Base-by-base conservation (phyloP, 352 stramenopile species). In the Saprolegnia diclina region DNA sequence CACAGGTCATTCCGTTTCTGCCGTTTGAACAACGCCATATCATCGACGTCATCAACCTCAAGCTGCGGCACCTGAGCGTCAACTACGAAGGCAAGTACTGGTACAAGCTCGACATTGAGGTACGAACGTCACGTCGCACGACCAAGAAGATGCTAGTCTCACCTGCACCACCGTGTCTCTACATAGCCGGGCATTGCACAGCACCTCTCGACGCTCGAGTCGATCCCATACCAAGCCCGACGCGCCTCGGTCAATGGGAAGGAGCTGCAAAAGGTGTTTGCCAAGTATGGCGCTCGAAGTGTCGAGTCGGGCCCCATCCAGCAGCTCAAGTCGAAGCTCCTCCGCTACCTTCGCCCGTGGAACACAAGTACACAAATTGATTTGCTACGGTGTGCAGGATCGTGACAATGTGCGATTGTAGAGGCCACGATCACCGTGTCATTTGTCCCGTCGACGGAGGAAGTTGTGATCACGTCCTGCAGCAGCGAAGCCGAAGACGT, bases 1-100 rank as follows among this genome's bases (percentile, higher is more conserved):
- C 26, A 19, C 50, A 92, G 82, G 87, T 96, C 40, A 80, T 96
- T 38, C 89, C 89, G 18, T 96, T 94, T 67, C 73, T 96, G 24
- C 88, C 89, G 40, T 93, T 96, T 57, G 87, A 95, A 71, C 86
- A 91, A 57, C 70, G 75, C 19, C 80, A 94, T 44, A 92, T 95
- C 45, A 74, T 81, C 0, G 74, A 91, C 45, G 87, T 96, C 59
- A 89, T 96, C 57, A 73, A 84, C 11, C 71, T 92, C 1, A 96
- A 96, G 72, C 75, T 96, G 21, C 62, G 67, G 29, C 78, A 92
- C n/a, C 57, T 96, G 54, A 84, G 89, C 32, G 59, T 77, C 61
- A 85, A 91, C 63, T 90, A 94, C 59, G 76, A 82, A 40, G 77
- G 79, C 57, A 78, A 85, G 40, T 91, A 91, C 59, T 95, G 87